These are phyloP conservation scores for Kluyveromyces nonfermentans DNA, from an alignment of 805 yeast species.

Conservation along the genomic window DNA sequence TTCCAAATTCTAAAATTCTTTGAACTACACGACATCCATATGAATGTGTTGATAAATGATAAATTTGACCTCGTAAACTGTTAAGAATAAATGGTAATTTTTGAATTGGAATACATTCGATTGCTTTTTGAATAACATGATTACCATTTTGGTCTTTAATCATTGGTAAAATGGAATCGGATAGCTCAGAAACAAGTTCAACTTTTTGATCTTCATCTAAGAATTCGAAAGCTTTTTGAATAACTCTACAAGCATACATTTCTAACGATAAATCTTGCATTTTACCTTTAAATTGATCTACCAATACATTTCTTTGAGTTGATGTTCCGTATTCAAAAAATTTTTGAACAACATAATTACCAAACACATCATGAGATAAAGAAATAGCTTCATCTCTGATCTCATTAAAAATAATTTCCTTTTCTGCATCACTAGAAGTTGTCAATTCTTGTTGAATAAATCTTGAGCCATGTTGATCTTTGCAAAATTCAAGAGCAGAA, in stretches of 20 bases:
- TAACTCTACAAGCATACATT: slow-evolving; percentile 97
- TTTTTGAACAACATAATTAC: slow-evolving; percentile 94
- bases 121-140: slow-evolving; percentile 92
- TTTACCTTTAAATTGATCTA: slow-evolving; percentile 48
- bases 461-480: slow-evolving; percentile 95
- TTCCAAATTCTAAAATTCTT: slow-evolving; percentile 75
- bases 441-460: slow-evolving; percentile 87
- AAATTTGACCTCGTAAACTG: slow-evolving; percentile 58
- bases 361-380: slow-evolving; percentile 93
- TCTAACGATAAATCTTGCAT: slow-evolving; percentile 73
- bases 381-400: slow-evolving; percentile 65
- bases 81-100: slow-evolving; percentile 62
- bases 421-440: slow-evolving; percentile 53
- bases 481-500: slow-evolving; percentile 82
- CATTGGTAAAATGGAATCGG: slow-evolving; percentile 49
- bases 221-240: slow-evolving; percentile 84
- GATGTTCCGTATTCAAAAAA: slow-evolving; percentile 75
- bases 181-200: slow-evolving; percentile 59
- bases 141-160: slow-evolving; percentile 96
- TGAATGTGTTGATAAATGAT: slow-evolving; percentile 86
- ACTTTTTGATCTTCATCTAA: slow-evolving; percentile 57
- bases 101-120: slow-evolving; percentile 73
- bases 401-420: slow-evolving; percentile 76
- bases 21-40: slow-evolving; percentile 98
- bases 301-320: slow-evolving; percentile 58